Evolutionary conservation across 352 stramenopile species (phyloP).

Genomic region (Phytopythium boreale): DNA sequence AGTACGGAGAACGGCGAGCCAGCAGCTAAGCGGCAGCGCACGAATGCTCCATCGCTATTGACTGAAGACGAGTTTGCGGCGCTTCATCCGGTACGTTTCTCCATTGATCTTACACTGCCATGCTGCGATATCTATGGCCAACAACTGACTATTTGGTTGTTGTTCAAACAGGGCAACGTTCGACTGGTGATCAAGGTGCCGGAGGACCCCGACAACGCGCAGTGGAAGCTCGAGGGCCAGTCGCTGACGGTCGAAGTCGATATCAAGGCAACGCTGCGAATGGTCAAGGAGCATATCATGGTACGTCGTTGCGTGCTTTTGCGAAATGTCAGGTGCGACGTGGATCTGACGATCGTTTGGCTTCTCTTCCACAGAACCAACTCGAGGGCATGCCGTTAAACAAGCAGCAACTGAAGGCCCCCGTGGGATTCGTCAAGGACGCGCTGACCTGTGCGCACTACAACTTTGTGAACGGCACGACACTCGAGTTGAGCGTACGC

Average conservation of each 20-base stretch:
- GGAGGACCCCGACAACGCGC: constrained; percentile 83
- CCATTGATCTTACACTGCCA: background rate
- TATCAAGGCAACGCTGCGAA: constrained; percentile 88
- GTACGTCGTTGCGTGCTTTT: constrained; percentile 18
- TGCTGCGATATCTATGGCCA: background rate
- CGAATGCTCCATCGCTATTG: constrained; percentile 54
- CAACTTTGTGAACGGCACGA: constrained; percentile 79
- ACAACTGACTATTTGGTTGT: constrained; percentile 8
- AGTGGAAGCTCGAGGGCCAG: constrained; percentile 94
- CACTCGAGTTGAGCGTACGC: constrained; percentile 74
- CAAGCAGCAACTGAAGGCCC: constrained; percentile 95
- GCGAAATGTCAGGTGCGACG: background rate
- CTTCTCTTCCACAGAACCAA: constrained; percentile 34
- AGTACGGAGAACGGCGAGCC: constrained; percentile 33
- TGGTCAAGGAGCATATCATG: constrained; percentile 90
- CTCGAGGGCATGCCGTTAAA: constrained; percentile 92
- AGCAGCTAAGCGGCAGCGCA: constrained; percentile 67
- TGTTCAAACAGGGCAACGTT: constrained; percentile 47
- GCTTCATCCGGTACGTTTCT: constrained; percentile 56
- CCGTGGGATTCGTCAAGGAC: constrained; percentile 93
- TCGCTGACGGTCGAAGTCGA: constrained; percentile 87
- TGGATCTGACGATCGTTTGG: background rate
- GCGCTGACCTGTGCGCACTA: constrained; percentile 76
- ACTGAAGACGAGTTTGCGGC: constrained; percentile 78
- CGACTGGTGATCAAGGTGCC: constrained; percentile 79